Evolutionary conservation across 2,329 filamentous ascomycete genomes (phyloP), one percentile per base, ranked within the genome.

Genomic region (Neurospora sp.): DNA sequence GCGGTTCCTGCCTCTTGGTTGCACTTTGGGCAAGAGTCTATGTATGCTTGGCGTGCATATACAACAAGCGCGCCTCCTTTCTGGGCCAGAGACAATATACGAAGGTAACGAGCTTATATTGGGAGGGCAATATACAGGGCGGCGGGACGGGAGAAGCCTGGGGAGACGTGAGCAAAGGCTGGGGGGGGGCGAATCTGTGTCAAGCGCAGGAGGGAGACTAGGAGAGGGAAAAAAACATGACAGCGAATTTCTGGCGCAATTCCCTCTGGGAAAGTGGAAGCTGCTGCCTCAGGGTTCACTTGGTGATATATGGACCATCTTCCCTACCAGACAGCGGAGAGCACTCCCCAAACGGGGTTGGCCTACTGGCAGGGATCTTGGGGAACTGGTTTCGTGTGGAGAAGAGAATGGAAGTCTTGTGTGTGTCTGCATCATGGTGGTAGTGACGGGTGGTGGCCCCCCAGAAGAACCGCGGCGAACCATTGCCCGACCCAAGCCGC

Each of bases 61-160:
- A 78, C 72, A 78, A 72, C 74, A 78, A 80, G 71, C 68, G 71
- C 70, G 73, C 73, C 74, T 75, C 73, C 76, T 33, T 76, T 78
- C 74, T 78, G 73, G 77, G 77, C 74, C 77, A 79, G 74, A 62
- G 72, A 77, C 77, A 81, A 81, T 81, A 82, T 81, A 75, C 52
- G 13, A 62, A 76, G 79, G 76, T 78, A 78, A 79, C 78, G 78
- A 77, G 79, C 75, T 80, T 81, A 80, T 79, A 82, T 82, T 82
- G 80, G 77, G 71, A 74, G 73, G 73, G 76, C 77, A 81, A 80
- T 81, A 80, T 81, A 81, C 52, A 36, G 23, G 74, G 75, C 73
- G 75, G 78, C 78, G 78, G 78, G 77, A 79, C 76, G 78, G 77
- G 75, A 76, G 73, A 62, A n/a, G 71, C 70, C 71, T 73, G 70